Evolutionary conservation across 139 green algal species (phyloP).

Genomic region (Medakamo hakoo): DNA sequence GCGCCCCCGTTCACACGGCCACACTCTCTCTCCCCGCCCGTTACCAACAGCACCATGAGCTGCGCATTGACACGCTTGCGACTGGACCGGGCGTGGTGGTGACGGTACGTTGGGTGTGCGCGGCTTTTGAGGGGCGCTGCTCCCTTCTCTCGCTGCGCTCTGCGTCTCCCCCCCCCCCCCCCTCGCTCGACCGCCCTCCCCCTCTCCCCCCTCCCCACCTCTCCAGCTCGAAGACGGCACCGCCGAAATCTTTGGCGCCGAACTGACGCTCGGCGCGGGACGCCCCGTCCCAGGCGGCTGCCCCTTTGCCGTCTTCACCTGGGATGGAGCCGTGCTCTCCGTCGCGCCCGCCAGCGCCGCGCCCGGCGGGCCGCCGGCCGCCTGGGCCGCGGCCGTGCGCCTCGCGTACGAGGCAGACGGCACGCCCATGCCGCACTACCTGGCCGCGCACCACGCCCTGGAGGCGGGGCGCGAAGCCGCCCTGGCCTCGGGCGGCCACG

Average conservation of each 20-base stretch:
- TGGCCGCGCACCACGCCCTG: slow-evolving; percentile 58
- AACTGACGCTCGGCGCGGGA: slow-evolving; percentile 43
- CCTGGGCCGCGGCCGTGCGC: not conserved
- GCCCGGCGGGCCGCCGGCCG: slow-evolving; percentile 15
- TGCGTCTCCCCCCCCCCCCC: no score
- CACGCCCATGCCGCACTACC: slow-evolving; percentile 65
- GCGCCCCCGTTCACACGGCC: no score
- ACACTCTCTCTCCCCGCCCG: no score
- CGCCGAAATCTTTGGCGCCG: slow-evolving; percentile 77
- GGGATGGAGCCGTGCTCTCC: slow-evolving; percentile 46
- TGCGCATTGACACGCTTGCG: no score
- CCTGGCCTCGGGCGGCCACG: slow-evolving; percentile 7
- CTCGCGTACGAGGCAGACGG: slow-evolving; percentile 61
- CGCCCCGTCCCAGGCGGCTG: slow-evolving; percentile 34
- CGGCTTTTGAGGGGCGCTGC: no score
- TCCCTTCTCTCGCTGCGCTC: no score
- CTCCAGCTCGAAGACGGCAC: slow-evolving; percentile 41
- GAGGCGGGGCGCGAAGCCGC: slow-evolving; percentile 28
- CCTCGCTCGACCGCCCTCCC: no score
- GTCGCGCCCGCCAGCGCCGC: slow-evolving; percentile 28
- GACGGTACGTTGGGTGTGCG: no score
- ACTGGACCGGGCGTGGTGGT: no score
- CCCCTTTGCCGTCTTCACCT: slow-evolving; percentile 76
- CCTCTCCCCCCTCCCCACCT: not conserved
- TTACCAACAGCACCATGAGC: no score